These are phyloP conservation scores for Arabis hirsuta DNA, from an alignment of 345 rosid genomes.

Conservation along the genomic window DNA sequence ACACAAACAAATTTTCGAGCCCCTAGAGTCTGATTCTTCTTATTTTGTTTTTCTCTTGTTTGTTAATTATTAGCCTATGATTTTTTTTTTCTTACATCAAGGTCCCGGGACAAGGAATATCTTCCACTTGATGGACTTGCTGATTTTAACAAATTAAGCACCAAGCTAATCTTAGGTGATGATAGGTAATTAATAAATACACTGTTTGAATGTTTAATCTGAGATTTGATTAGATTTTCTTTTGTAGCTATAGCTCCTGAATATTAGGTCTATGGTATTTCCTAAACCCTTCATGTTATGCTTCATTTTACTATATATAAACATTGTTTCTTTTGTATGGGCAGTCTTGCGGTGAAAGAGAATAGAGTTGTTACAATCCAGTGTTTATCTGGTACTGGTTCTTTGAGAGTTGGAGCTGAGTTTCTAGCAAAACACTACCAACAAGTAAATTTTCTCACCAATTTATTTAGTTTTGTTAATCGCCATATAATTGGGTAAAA, in stretches of 20 bases:
- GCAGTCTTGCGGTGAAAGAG: constrained; percentile 68
- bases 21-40: no score
- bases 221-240: no score
- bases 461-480: not conserved
- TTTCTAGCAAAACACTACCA: constrained; percentile 78
- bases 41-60: not conserved
- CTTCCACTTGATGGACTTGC: constrained; percentile 81
- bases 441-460: constrained; percentile 42
- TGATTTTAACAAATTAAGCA: constrained; percentile 79
- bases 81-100: constrained; percentile 41
- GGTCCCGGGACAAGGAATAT: constrained; percentile 82
- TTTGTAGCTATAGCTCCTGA: not conserved
- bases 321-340: constrained; percentile 10
- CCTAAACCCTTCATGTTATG: not conserved
- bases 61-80: not conserved
- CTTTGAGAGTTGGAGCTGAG: constrained; percentile 90
- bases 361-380: constrained; percentile 78
- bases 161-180: constrained; percentile 79
- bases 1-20: no score
- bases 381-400: constrained; percentile 92
- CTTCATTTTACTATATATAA: not conserved
- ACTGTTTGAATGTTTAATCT: no score
- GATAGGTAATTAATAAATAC: constrained; percentile 54
- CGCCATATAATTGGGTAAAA: not conserved
- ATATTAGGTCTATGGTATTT: no score